These are phyloP conservation scores for Medicago lupulina DNA, from an alignment of 306 rosid genomes.

Conservation along the genomic window DNA sequence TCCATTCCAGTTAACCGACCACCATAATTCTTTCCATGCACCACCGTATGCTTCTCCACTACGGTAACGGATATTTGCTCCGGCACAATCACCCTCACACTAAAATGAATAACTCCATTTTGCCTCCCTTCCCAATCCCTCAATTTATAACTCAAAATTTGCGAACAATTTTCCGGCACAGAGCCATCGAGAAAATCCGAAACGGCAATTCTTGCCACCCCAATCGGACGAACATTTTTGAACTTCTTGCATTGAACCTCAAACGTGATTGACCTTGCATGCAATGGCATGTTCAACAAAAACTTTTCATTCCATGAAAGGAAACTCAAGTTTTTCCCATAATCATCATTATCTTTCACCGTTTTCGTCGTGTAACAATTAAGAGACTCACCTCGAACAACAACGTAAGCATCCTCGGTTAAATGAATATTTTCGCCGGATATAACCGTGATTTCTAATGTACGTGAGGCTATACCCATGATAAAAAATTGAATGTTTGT, in stretches of 20 bases:
- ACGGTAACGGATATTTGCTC: background rate
- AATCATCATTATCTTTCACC: conserved; percentile 33
- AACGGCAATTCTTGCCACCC: conserved; percentile 49
- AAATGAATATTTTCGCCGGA: conserved; percentile 50
- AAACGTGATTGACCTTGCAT: conserved; percentile 44
- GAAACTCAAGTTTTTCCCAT: background rate
- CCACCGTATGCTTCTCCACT: background rate
- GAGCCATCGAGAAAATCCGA: conserved; percentile 45
- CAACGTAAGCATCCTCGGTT: conserved; percentile 46
- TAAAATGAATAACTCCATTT: conserved; percentile 63
- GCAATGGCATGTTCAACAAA: conserved; percentile 48
- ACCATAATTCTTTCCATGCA: background rate
- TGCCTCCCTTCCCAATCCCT: conserved; percentile 55
- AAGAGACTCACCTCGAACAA: conserved; percentile 45
- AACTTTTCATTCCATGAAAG: conserved; percentile 60
- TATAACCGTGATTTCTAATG: conserved; percentile 55
- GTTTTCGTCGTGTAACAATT: conserved; percentile 37
- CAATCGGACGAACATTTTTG: conserved; percentile 39
- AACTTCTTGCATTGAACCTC: conserved; percentile 57
- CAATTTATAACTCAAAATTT: conserved; percentile 59
- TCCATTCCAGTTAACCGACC: background rate
- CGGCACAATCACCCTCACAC: conserved; percentile 48
- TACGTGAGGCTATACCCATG: conserved; percentile 27
- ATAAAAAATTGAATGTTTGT: background rate
- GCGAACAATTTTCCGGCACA: conserved; percentile 46